Conservation (phyloP, 148 eudicot genomes). For the Pharnaceum exiguum region DNA sequence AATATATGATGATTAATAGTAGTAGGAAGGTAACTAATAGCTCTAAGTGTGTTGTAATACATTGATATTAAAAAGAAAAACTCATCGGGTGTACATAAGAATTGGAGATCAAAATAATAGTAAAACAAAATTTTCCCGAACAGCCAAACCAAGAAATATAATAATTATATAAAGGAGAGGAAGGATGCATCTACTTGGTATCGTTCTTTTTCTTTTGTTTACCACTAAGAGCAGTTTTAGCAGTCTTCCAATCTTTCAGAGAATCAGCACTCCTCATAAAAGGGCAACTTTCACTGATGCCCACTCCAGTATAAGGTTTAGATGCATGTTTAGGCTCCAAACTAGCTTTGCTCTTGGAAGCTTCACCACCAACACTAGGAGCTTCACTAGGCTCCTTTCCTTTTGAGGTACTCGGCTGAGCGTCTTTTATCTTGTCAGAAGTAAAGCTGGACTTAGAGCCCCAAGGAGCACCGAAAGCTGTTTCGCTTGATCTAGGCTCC, state of each 20-base stretch:
- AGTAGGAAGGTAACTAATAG: too few relatives aligned
- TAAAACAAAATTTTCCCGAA: background rate
- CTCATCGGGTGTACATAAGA: too few relatives aligned
- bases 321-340: background rate
- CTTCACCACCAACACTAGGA: slow-evolving; percentile 5
- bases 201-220: slow-evolving; percentile 41
- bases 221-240: slow-evolving; percentile 51
- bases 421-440: slow-evolving; percentile 8
- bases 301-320: slow-evolving; percentile 6
- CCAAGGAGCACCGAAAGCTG: slow-evolving; percentile 9
- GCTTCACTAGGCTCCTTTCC: background rate
- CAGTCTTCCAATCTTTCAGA: slow-evolving; percentile 49
- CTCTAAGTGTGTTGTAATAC: too few relatives aligned
- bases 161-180: background rate
- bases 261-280: slow-evolving; percentile 65
- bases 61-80: too few relatives aligned
- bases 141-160: background rate
- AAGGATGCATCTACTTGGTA: slow-evolving; percentile 1
- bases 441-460: slow-evolving; percentile 6
- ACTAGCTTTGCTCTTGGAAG: slow-evolving; percentile 1
- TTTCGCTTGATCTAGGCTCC: slow-evolving; percentile 8
- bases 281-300: slow-evolving; percentile 41
- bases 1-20: too few relatives aligned
- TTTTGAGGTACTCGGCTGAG: slow-evolving; percentile 7
- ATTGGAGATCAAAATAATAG: too few relatives aligned